Conservation (phyloP, 2,329 filamentous ascomycete genomes). For the Exserohilum turcica region DNA sequence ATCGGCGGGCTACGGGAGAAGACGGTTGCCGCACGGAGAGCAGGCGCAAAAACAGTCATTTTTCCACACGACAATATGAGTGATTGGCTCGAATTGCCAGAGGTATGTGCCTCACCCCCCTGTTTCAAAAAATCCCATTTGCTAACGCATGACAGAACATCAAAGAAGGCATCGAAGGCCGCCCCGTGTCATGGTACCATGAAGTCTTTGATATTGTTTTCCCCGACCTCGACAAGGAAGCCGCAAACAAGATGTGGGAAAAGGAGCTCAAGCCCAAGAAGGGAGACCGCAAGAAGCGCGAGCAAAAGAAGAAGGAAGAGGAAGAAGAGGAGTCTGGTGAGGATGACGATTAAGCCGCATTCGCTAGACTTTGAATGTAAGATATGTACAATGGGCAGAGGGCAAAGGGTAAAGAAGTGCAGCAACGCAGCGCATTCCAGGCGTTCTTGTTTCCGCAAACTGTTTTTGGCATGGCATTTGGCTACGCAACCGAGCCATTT, state of each 20-base stretch:
- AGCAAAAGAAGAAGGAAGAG: constrained; percentile 52
- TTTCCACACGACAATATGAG: constrained; percentile 96
- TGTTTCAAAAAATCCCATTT: background rate
- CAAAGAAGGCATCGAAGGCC: constrained; percentile 92
- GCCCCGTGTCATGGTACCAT: constrained; percentile 88
- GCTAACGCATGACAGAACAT: constrained; percentile 73
- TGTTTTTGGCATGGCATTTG: constrained; percentile 3
- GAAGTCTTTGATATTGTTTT: constrained; percentile 95
- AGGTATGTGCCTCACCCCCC: constrained; percentile 65
- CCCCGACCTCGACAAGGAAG: constrained; percentile 73
- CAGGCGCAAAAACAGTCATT: constrained; percentile 89
- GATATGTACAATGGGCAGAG: constrained; percentile 9
- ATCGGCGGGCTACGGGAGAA: constrained; percentile 96
- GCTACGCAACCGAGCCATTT: background rate
- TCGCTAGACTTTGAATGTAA: constrained; percentile 1
- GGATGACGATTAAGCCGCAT: constrained; percentile 36
- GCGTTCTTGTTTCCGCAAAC: background rate
- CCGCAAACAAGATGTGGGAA: constrained; percentile 75
- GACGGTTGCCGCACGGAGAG: constrained; percentile 90
- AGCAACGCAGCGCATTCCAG: constrained; percentile 5
- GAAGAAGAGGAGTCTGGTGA: constrained; percentile 51
- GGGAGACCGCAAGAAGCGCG: constrained; percentile 43
- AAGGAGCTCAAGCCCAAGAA: constrained; percentile 57
- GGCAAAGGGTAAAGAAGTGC: background rate
- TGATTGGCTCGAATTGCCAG: constrained; percentile 95